phyloP scores from a whole-genome alignment of 345 rosid species.

The Trapa bicornis region DNA sequence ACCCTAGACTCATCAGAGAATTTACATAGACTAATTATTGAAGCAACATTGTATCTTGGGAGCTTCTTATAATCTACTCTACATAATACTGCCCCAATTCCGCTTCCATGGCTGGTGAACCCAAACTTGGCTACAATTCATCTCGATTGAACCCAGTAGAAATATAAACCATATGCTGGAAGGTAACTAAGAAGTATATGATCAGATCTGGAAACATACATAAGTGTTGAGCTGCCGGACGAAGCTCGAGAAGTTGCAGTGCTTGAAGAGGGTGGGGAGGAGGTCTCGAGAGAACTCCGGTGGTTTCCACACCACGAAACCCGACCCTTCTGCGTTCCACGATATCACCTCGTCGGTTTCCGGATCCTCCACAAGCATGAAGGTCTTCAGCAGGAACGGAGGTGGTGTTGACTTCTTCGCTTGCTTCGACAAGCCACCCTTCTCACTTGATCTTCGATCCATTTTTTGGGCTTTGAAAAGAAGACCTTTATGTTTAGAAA shows the following conservation, averaged over 20 bases:
- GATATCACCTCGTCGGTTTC: constrained; percentile 15
- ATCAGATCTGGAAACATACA: constrained; percentile 6
- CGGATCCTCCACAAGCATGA: constrained; percentile 20
- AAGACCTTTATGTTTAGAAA: not conserved
- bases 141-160: too few relatives aligned
- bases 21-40: too few relatives aligned
- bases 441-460: constrained; percentile 12
- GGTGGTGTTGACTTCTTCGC: constrained; percentile 29
- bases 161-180: too few relatives aligned
- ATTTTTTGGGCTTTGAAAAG: constrained; percentile 36
- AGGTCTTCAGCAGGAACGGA: constrained; percentile 21
- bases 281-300: constrained; percentile 33
- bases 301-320: constrained; percentile 28
- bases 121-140: too few relatives aligned
- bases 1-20: too few relatives aligned
- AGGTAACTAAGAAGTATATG: too few relatives aligned
- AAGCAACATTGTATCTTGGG: too few relatives aligned
- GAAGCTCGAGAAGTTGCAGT: constrained; percentile 38
- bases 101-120: too few relatives aligned
- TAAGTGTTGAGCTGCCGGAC: constrained; percentile 41
- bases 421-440: not conserved
- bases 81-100: too few relatives aligned
- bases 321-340: constrained; percentile 12
- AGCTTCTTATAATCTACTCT: too few relatives aligned
- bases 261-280: constrained; percentile 32